Base-by-base conservation (phyloP, 2,329 filamentous ascomycete genomes). In the Teratosphaeriaceae sp. region DNA sequence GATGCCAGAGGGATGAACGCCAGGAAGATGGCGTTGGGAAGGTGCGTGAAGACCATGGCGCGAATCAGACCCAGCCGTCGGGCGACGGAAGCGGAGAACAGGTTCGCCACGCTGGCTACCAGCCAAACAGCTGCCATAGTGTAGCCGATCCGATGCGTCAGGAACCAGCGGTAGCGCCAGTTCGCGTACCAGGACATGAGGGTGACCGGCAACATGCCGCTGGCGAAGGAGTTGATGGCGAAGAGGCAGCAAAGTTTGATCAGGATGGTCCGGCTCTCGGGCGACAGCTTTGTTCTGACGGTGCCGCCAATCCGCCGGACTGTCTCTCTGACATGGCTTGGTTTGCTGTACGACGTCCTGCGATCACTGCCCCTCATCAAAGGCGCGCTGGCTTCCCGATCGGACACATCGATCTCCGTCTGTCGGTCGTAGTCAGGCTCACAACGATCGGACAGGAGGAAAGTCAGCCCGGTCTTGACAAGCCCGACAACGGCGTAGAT, bases 1-100 rank as follows among this genome's bases (percentile, higher is more conserved):
- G 66, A 61, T 0, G 80, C 78, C 0, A 81, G 55, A 0, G 80
- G 77, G 19, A 87, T 78, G 15, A 85, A 46, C 15, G 51, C 46
- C 1, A 86, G 71, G 50, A 80, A 81, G 18, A 86, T 63, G 7
- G 82, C 71, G 0, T 81, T 84, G 0, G 83, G 84, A 0, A 87
- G 67, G 52, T 86, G 82, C 0, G 82, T 85, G 55, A 85, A 83
- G 34, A 58, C 55, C 53, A 58, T 87, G 1, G 82, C 85, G 69
- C 79, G 46, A 19, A 79, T 67, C 27, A 74, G 67, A 13, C 75
- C 72, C 34, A 78, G 66, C 43, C 82, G 76, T 53, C 80, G 80
- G 30, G 86, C 73, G 27, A 87, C 77, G 3, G 81, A 79, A 66
- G 51, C 78, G 66, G 61, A 79, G 66, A 65, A 61, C 4, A 71